Conservation (phyloP, 2,329 filamentous ascomycete genomes). For the Diaporthe ampelina region DNA sequence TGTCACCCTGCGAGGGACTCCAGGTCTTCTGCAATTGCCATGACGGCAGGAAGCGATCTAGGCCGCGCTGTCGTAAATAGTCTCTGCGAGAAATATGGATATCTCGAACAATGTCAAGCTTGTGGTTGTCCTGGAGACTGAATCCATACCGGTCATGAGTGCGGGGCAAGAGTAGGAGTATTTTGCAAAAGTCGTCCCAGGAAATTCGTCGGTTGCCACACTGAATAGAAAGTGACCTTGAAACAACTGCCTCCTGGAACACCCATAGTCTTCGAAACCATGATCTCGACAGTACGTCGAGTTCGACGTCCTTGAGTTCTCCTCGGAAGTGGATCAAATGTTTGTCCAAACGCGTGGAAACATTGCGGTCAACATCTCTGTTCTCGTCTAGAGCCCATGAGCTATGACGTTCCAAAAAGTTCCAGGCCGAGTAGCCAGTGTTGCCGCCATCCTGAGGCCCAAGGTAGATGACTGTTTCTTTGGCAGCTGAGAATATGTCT, state of each 20-base stretch:
- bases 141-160: background rate
- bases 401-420: conserved; percentile 3
- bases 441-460: conserved; percentile 5
- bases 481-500: conserved; percentile 14
- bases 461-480: background rate
- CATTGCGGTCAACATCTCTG: background rate
- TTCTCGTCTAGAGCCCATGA: conserved; percentile 1
- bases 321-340: background rate
- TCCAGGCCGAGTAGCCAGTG: conserved; percentile 6
- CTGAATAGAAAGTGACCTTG: background rate
- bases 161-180: background rate
- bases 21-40: background rate
- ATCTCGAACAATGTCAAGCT: conserved; percentile 8
- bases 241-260: conserved; percentile 15
- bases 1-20: background rate
- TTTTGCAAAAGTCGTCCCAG: conserved; percentile 5
- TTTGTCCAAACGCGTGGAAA: background rate
- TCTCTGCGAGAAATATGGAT: conserved; percentile 7
- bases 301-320: background rate
- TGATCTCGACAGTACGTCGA: background rate
- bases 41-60: background rate
- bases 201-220: conserved; percentile 1
- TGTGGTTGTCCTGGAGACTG: conserved; percentile 2
- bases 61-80: background rate
- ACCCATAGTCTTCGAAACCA: conserved; percentile 1